Base-by-base conservation (phyloP, 441 rosid species). In the Biscutella laevigata region DNA sequence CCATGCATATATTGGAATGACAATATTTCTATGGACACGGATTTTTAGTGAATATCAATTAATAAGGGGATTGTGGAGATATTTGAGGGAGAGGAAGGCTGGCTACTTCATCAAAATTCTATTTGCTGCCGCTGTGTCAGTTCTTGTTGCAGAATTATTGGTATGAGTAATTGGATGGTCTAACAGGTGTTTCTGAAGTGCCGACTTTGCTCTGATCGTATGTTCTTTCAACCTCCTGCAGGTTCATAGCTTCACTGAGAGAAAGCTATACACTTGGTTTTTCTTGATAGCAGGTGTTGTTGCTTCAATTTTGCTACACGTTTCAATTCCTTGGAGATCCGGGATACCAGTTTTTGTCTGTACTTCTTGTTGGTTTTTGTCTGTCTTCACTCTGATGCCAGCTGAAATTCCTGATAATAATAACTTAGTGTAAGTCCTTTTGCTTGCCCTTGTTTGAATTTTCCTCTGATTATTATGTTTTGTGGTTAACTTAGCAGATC, bases 331-430 rank as follows among this genome's bases (percentile, higher is more conserved):
- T 1, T 77, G 88, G 94, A 79, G 81, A 80, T 81, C 86, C 34
- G 76, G 78, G 53, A 74, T 85, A 71, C 92, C 96, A 11, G 37
- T 79, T 76, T 91, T 87, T 70, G 82, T 82, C 55, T 80, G 86
- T 58, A 34, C 72, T 35, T 55, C 94, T 6, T 87, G 91, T 74
- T 87, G 91, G 87, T 78, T 79, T 74, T 53, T 87, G 41, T 87
- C 95, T 61, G 63, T 77, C 53, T 87, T 91, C 63, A 91, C 96
- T 42, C 66, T 82, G 75, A 85, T 87, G 96, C 98, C 95, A 5
- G 98, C 96, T 25, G 98, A 91, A 74, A 91, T 91, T 69, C 98
- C 96, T 7, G 95, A 91, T 62, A 83, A 85, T 57, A 91, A 85
- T 73, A 75, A 61, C 48, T 61, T 87, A 54, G 98, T 91, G 96